phyloP scores from a whole-genome alignment of 2,329 filamentous ascomycete species.

The Pestalotiopsis sp. region DNA sequence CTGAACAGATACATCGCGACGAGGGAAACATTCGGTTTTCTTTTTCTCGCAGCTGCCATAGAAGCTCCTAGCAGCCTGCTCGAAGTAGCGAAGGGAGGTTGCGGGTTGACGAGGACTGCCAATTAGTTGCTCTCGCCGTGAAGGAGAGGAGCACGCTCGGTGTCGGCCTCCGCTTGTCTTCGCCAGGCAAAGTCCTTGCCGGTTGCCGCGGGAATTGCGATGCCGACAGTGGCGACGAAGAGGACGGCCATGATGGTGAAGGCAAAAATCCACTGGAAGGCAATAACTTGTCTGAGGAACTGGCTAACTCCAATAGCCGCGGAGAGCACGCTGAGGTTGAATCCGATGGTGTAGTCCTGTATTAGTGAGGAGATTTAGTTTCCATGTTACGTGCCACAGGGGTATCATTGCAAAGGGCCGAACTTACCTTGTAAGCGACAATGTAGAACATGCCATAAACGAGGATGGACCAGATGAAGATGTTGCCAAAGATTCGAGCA shows the following conservation, averaged over 20 bases:
- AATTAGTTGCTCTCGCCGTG: conserved; percentile 41
- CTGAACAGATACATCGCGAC: too few species aligned
- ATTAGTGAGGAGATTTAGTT: not conserved
- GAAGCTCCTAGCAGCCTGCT: not conserved
- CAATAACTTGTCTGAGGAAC: conserved; percentile 71
- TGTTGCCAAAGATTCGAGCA: conserved; percentile 80
- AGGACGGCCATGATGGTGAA: conserved; percentile 80
- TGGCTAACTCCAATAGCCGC: conserved; percentile 79
- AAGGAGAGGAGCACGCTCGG: conserved; percentile 65
- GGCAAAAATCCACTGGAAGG: conserved; percentile 91
- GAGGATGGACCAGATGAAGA: conserved; percentile 85
- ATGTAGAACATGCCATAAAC: conserved; percentile 79
- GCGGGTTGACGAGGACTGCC: not conserved
- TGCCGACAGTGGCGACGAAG: conserved; percentile 66
- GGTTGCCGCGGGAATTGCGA: conserved; percentile 66
- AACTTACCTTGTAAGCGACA: conserved; percentile 65
- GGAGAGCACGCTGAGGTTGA: conserved; percentile 72
- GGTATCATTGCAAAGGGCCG: conserved; percentile 1
- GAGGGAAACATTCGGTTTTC: too few species aligned
- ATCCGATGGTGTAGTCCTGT: conserved; percentile 75
- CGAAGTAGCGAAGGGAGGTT: not conserved
- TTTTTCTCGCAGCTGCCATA: not conserved
- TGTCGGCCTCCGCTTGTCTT: conserved; percentile 45
- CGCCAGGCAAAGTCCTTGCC: conserved; percentile 59
- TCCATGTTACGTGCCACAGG: not conserved